Percentiles rank a stretch among this genome's conserved stretches.
Evolutionary conservation across 305 asterid species (phyloP).

Genomic region (Fraxinus floribunda): DNA sequence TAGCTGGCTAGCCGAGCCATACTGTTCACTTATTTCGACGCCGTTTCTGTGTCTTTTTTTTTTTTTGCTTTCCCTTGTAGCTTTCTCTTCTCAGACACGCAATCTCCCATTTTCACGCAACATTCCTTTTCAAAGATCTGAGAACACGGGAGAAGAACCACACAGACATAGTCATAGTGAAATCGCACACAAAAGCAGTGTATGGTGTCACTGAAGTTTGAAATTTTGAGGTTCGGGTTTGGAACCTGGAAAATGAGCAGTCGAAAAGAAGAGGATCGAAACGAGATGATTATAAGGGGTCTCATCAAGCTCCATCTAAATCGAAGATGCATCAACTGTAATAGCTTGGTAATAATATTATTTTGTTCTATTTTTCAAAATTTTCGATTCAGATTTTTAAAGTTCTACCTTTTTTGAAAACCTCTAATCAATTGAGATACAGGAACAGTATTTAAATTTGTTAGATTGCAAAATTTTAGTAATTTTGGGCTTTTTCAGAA

Average conservation of each 20-base stretch:
- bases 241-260: constrained; percentile 43
- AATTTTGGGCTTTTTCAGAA: background rate
- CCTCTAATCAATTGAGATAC: background rate
- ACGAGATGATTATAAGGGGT: constrained; percentile 84
- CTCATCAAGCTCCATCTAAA: constrained; percentile 94
- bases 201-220: no score
- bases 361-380: background rate
- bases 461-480: background rate
- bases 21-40: no score
- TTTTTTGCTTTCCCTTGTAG: no score
- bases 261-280: constrained; percentile 76
- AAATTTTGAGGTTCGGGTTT: constrained; percentile 9
- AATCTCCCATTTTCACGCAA: no score
- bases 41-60: no score
- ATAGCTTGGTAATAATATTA: constrained; percentile 62
- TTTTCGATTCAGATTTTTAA: background rate
- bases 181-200: no score
- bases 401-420: background rate
- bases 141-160: no score
- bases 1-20: no score
- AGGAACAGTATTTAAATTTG: background rate
- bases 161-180: no score
- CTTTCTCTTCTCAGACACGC: no score
- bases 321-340: constrained; percentile 93
- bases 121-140: no score